Base-by-base conservation (phyloP, 257 asterid species). In the Eustoma russellianum region DNA sequence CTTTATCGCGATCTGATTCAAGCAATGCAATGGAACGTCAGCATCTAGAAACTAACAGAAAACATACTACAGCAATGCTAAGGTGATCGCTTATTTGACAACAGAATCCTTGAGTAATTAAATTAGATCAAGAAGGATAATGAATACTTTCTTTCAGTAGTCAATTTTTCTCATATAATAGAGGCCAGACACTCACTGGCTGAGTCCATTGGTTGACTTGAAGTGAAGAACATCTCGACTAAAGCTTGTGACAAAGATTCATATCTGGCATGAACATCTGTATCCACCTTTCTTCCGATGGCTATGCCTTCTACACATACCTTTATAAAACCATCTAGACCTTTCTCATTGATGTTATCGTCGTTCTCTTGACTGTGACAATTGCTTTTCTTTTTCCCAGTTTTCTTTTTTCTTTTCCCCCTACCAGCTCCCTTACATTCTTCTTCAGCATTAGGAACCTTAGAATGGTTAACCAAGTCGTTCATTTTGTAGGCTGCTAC, bases 281-380 rank as follows among this genome's bases (percentile, higher is more conserved):
- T 66, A 57, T 85, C 97, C 50, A 88, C 76, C 73, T 88, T 88
- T 59, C 97, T 71, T 55, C 97, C 97, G 43, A 88, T 85, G 1
- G 81, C 80, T 66, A 85, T 57, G 30, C 97, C 95, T 61, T 88
- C 97, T 82, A 82, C 70, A 48, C 85, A 80, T 67, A 85, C 97
- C 77, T 88, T 88, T 50, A 82, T 86, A 53, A 73, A 88, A 49
- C 95, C 93, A 57, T 74, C 71, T 57, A 61, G 62, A n/a, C 73
- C 67, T 56, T 66, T 76, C 52, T 81, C 87, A 64, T 74, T 74
- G 10, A 33, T 14, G 1, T 59, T 14, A 46, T 52, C 30, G 8
- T 81, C 85, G 6, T 53, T 66, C 18, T 77, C 74, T 54, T 65
- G 70, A 35, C 47, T 75, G 13, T 89, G 87, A 6, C 71, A 85